Evolutionary conservation across 2,329 filamentous ascomycete species (phyloP), one percentile per base, ranked within the genome.

Genomic region (Amphichorda felina): DNA sequence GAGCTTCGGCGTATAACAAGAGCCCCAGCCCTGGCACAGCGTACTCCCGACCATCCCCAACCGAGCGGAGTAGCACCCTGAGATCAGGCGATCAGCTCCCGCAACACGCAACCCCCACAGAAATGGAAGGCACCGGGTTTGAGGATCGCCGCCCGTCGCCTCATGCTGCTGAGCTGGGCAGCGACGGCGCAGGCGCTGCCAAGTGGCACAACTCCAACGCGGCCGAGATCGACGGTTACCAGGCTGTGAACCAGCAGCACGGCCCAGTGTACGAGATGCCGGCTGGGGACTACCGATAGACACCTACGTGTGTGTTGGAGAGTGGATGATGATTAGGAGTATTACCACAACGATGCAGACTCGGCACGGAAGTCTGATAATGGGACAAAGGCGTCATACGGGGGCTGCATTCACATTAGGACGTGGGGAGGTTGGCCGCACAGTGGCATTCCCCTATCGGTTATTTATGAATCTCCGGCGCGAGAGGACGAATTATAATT

Each of bases 231-330:
- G 59, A 61, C 37, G 49, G 56, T 32, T n/a, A n/a, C 47, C 54
- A 30, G 45, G 55, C 59, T 5, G 42, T 50, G 43, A 46, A 36
- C 43, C 54, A 46, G 41, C 53, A 49, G 42, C 56, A 43, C 26
- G 55, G 53, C 2, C 55, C 55, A 2, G 57, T 64, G 5, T 64
- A 59, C 38, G 61, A 64, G 50, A 64, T 64, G 61, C 56, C 60
- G 3, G 44, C 54, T 10, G 51, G 62, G 42, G 41, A 38, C 21
- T 63, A 60, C 42, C 50, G 50, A 38, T 63, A 44, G 14, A 25
- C n/a, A n/a, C n/a, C n/a, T n/a, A n/a, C n/a, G n/a, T n/a, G n/a
- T n/a, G n/a, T n/a, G n/a, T n/a, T n/a, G n/a, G n/a, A n/a, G n/a
- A n/a, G n/a, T n/a, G n/a, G n/a, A n/a, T n/a, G n/a, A n/a, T n/a